Conservation (phyloP, 2,329 filamentous ascomycete genomes). For the Aaosphaeria pasadenensis region DNA sequence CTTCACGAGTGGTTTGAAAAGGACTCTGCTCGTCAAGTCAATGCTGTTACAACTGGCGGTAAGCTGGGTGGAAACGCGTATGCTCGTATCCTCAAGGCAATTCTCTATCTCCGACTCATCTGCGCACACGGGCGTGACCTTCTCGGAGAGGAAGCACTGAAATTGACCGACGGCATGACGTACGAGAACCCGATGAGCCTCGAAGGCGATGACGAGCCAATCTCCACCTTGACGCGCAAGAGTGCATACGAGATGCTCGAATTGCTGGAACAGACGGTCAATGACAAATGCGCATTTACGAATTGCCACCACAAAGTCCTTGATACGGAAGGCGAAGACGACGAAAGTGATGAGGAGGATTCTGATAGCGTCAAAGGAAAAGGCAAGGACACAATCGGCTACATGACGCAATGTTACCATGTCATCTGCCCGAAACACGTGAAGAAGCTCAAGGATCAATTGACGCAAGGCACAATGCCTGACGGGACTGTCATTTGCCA, state of each 20-base stretch:
- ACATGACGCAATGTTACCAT: conserved; percentile 85
- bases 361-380: conserved; percentile 53
- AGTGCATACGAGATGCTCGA: conserved; percentile 84
- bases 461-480: conserved; percentile 40
- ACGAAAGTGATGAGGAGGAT: conserved; percentile 39
- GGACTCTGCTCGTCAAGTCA: conserved; percentile 76
- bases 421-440: conserved; percentile 77
- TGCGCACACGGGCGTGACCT: conserved; percentile 94
- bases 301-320: conserved; percentile 54
- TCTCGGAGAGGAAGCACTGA: conserved; percentile 77
- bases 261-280: conserved; percentile 78
- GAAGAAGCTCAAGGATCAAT: conserved; percentile 55
- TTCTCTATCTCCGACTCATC: conserved; percentile 82
- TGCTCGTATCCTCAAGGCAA: conserved; percentile 87
- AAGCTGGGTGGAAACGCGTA: conserved; percentile 83
- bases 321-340: conserved; percentile 34
- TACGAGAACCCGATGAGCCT: conserved; percentile 84
- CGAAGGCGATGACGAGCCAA: conserved; percentile 69
- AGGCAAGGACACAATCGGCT: conserved; percentile 62
- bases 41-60: conserved; percentile 63
- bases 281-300: conserved; percentile 63
- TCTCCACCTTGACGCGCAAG: conserved; percentile 59
- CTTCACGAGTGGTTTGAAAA: conserved; percentile 83
- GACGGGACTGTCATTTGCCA: conserved; percentile 60
- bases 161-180: conserved; percentile 76